Evolutionary conservation across 345 rosid species (phyloP).

Genomic region (Hibiscus trionum): DNA sequence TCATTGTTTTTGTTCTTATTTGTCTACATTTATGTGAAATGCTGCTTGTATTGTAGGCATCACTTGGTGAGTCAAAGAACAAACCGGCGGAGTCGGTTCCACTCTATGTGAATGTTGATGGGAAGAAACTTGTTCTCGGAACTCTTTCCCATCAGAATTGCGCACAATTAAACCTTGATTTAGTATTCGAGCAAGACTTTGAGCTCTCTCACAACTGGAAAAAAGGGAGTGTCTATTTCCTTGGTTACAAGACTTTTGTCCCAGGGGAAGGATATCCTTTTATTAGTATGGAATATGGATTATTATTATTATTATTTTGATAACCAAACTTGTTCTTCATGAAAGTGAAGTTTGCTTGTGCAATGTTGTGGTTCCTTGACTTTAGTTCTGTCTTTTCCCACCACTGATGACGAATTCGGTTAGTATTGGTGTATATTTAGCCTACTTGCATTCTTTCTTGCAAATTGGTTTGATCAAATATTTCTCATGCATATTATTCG

Average conservation of each 20-base stretch:
- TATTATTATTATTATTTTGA: neutral
- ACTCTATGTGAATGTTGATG: slow-evolving; percentile 34
- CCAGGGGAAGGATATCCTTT: slow-evolving; percentile 33
- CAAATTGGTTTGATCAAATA: neutral
- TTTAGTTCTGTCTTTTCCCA: neutral
- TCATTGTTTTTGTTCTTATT: neutral
- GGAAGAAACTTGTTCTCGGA: slow-evolving; percentile 46
- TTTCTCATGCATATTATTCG: neutral
- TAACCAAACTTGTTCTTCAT: neutral
- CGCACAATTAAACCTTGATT: slow-evolving; percentile 54
- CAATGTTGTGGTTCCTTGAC: slow-evolving; percentile 24
- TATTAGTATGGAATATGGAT: no score
- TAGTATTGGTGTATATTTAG: slow-evolving; percentile 9
- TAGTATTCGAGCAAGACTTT: slow-evolving; percentile 63
- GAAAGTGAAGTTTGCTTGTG: neutral
- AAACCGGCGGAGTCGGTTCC: slow-evolving; percentile 25
- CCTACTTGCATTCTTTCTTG: neutral
- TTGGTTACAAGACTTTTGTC: slow-evolving; percentile 42
- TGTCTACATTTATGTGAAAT: neutral
- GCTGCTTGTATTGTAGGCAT: slow-evolving; percentile 31
- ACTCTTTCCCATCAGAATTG: slow-evolving; percentile 40
- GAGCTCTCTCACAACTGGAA: slow-evolving; percentile 77
- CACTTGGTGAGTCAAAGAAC: slow-evolving; percentile 54
- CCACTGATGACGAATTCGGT: slow-evolving; percentile 30
- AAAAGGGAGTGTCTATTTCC: slow-evolving; percentile 46